Evolutionary conservation across 768 basidiomycete genomes (phyloP).

Genomic region (Tulasnella sp.): DNA sequence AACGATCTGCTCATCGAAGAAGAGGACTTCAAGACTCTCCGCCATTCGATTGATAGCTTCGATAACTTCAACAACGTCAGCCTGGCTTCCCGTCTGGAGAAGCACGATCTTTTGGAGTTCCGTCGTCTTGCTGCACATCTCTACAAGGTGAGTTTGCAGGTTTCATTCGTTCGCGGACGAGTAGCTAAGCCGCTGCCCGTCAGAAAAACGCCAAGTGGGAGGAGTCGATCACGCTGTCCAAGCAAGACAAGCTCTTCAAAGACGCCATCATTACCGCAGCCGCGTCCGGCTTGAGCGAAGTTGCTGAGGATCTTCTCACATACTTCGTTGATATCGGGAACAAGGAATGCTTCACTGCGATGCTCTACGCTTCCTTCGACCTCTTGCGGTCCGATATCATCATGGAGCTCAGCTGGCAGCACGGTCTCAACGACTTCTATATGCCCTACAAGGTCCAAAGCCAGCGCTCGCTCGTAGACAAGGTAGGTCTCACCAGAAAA

Average conservation of each 20-base stretch:
- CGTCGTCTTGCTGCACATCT: conserved; percentile 87
- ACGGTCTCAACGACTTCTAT: conserved; percentile 91
- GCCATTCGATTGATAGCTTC: conserved; percentile 96
- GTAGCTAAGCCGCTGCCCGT: not conserved
- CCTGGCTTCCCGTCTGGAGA: conserved; percentile 76
- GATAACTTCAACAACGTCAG: conserved; percentile 93
- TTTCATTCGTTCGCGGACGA: not conserved
- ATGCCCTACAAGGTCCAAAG: conserved; percentile 94
- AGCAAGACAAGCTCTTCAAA: conserved; percentile 94
- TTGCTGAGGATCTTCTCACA: conserved; percentile 86
- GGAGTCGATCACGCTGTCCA: conserved; percentile 88
- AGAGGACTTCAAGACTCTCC: conserved; percentile 95
- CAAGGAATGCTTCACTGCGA: conserved; percentile 92
- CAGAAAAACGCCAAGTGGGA: conserved; percentile 96
- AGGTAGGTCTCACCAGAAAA: conserved; percentile 37
- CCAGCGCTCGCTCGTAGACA: conserved; percentile 66
- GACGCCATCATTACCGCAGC: conserved; percentile 93
- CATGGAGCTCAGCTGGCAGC: conserved; percentile 92
- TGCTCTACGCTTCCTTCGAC: conserved; percentile 90
- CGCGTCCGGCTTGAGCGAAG: conserved; percentile 67
- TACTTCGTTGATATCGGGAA: conserved; percentile 99
- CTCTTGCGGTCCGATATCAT: conserved; percentile 86
- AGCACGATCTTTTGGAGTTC: conserved; percentile 90
- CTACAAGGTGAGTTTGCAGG: conserved; percentile 57
- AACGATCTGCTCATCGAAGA: conserved; percentile 98